A percentile compares a stretch with the other conserved stretches of the same genome.
Conservation (phyloP, 805 yeast genomes). For the Yamadazyma phyllophila region DNA sequence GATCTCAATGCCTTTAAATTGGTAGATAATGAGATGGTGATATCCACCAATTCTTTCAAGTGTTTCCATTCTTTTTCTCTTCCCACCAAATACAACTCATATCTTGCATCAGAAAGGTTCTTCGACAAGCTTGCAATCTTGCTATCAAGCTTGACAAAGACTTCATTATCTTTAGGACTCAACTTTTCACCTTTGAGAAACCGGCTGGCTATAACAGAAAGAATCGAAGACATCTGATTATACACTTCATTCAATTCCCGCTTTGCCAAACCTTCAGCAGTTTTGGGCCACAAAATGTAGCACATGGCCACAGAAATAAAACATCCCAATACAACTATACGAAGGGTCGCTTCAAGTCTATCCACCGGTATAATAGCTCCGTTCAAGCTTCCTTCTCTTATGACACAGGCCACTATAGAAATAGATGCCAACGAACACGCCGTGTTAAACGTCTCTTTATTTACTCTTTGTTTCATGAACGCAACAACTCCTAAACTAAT, state of each 20-base stretch:
- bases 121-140: constrained; percentile 38
- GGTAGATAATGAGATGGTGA: constrained; percentile 50
- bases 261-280: constrained; percentile 50
- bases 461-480: constrained; percentile 63
- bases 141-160: constrained; percentile 38
- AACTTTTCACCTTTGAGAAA: constrained; percentile 50
- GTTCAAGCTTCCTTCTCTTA: constrained; percentile 70
- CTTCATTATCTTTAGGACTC: constrained; percentile 35
- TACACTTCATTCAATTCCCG: constrained; percentile 49
- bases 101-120: constrained; percentile 56
- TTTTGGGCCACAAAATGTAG: constrained; percentile 60
- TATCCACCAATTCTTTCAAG: constrained; percentile 46
- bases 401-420: constrained; percentile 64
- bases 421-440: constrained; percentile 79
- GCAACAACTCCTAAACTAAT: constrained; percentile 65
- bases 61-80: constrained; percentile 50
- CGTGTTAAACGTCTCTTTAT: constrained; percentile 70
- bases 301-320: constrained; percentile 58
- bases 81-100: constrained; percentile 57
- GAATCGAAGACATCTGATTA: constrained; percentile 48
- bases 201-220: constrained; percentile 45
- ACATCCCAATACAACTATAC: constrained; percentile 62
- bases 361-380: constrained; percentile 54
- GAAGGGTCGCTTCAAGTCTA: constrained; percentile 52
- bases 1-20: constrained; percentile 66